Conservation (phyloP, 225 moss, liverwort and hornwort species). For the Climacium dendroides region DNA sequence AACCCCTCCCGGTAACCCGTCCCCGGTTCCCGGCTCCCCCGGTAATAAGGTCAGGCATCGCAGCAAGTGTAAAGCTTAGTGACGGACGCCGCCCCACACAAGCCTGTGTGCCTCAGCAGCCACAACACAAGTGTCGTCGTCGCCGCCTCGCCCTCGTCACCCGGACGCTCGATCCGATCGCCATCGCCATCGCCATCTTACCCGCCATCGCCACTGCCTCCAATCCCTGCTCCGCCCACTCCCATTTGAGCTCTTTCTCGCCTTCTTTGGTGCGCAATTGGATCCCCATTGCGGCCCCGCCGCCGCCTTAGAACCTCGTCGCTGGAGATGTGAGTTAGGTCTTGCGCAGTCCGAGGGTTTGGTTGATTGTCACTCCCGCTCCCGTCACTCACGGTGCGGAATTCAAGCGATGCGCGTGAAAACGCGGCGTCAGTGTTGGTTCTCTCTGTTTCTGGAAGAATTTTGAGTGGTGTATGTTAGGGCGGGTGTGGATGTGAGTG, state of each 20-base stretch:
- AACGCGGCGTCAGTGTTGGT: neutral
- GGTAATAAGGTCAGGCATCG: neutral
- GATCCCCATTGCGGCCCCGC: neutral
- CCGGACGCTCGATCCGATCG: neutral
- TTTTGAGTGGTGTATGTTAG: neutral
- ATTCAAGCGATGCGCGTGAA: neutral
- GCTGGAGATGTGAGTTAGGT: neutral
- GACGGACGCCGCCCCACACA: neutral
- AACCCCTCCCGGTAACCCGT: neutral
- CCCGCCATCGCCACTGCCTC: neutral
- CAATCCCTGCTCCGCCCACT: neutral
- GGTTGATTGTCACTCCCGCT: neutral
- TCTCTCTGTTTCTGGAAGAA: neutral
- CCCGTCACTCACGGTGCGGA: neutral
- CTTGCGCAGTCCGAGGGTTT: neutral
- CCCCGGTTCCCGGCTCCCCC: neutral
- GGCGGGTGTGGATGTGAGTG: neutral
- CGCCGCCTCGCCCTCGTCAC: neutral
- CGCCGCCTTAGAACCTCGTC: neutral
- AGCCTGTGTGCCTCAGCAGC: neutral
- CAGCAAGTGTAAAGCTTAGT: neutral
- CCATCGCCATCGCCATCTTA: neutral
- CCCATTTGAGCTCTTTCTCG: neutral
- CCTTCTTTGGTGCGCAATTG: neutral
- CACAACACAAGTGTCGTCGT: constrained; percentile 16